Conservation (phyloP, 768 basidiomycete species). For the Suillus hirtellus region DNA sequence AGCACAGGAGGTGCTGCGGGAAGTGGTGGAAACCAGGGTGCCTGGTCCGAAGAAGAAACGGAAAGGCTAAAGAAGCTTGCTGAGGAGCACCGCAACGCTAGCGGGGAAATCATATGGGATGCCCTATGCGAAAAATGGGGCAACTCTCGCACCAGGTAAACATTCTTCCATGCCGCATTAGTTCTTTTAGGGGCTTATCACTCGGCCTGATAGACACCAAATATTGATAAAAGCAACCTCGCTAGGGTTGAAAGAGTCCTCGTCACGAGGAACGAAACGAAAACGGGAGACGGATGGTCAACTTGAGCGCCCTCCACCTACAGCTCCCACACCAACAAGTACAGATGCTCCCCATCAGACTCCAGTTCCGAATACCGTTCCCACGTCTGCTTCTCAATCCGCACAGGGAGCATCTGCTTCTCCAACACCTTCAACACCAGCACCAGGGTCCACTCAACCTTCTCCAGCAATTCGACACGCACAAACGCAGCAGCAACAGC, state of each 20-base stretch:
- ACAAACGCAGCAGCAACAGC: conserved; percentile 23
- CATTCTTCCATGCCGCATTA: conserved; percentile 12
- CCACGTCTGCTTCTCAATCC: conserved; percentile 25
- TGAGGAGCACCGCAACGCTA: conserved; percentile 59
- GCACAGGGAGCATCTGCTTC: conserved; percentile 32
- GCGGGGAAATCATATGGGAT: conserved; percentile 71
- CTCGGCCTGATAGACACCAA: conserved; percentile 57
- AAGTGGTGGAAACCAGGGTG: conserved; percentile 57
- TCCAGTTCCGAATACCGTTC: conserved; percentile 36
- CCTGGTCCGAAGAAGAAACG: conserved; percentile 80
- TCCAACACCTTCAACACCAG: conserved; percentile 35
- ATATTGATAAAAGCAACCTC: conserved; percentile 80
- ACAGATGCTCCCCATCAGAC: conserved; percentile 20
- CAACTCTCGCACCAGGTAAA: conserved; percentile 67
- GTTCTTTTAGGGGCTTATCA: conserved; percentile 3
- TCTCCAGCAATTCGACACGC: conserved; percentile 37
- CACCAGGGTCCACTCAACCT: conserved; percentile 31
- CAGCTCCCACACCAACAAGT: conserved; percentile 22
- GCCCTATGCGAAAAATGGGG: conserved; percentile 76
- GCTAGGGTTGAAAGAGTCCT: conserved; percentile 77
- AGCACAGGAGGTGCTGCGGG: conserved; percentile 19
- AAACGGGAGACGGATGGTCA: conserved; percentile 47
- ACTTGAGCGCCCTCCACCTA: conserved; percentile 25
- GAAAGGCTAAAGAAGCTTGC: conserved; percentile 67
- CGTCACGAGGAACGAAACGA: conserved; percentile 62